phyloP scores from a whole-genome alignment of 352 stramenopile species.

The Elongisporangium undulatum region DNA sequence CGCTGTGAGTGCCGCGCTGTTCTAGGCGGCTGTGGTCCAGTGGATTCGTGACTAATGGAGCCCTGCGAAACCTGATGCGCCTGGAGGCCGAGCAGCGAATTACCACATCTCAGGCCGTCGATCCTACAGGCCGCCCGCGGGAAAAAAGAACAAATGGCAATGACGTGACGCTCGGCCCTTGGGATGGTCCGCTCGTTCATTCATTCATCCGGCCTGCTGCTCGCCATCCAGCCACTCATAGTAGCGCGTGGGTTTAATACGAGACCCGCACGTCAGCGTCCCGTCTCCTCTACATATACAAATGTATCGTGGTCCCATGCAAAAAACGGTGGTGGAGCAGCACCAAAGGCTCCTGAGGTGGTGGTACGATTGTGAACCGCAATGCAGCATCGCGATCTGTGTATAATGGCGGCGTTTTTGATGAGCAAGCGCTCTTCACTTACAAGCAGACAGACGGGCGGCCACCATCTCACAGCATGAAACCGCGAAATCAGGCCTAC shows the following conservation, averaged over 20 bases:
- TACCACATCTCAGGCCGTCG: neutral
- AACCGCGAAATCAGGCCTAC: neutral
- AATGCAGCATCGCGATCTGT: neutral
- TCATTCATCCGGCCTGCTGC: neutral
- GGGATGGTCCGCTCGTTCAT: neutral
- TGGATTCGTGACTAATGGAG: neutral
- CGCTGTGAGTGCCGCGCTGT: neutral
- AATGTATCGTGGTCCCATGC: too few relatives aligned
- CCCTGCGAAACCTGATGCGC: neutral
- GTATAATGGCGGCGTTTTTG: too few relatives aligned
- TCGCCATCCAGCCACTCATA: neutral
- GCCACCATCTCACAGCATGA: neutral
- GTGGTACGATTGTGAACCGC: neutral
- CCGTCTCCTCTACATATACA: neutral
- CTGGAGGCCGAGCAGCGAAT: neutral
- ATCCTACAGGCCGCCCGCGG: neutral
- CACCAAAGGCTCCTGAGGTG: neutral
- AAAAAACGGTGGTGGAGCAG: neutral
- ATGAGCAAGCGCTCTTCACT: neutral
- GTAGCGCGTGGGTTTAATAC: neutral
- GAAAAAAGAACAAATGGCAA: neutral
- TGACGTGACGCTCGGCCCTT: neutral
- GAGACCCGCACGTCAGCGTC: neutral
- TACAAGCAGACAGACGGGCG: neutral
- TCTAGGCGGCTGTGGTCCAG: neutral